A percentile compares a stretch with the other conserved stretches of the same genome.
Evolutionary conservation across 2,329 filamentous ascomycete species (phyloP).

Genomic region (Diplodia seriata): DNA sequence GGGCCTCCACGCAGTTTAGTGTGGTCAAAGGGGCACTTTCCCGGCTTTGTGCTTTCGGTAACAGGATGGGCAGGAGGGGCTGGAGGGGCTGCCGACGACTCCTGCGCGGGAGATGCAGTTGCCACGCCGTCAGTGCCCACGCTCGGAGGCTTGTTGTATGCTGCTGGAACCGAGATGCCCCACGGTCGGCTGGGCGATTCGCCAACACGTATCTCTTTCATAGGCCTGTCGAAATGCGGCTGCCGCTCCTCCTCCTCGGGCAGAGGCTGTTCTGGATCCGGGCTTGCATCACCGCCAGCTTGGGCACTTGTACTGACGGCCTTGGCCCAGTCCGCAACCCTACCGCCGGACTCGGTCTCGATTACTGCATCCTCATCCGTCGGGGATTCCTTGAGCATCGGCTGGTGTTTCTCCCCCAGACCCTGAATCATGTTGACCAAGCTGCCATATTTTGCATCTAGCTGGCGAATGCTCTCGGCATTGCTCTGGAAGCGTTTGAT

Average conservation of each 20-base stretch:
- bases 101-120: conserved; percentile 58
- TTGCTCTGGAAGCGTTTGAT: conserved; percentile 88
- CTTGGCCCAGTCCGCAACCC: conserved; percentile 87
- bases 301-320: conserved; percentile 68
- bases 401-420: conserved; percentile 83
- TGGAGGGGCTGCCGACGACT: conserved; percentile 27
- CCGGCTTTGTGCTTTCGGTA: neutral
- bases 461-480: conserved; percentile 80
- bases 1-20: conserved; percentile 29
- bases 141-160: conserved; percentile 52
- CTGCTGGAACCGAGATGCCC: conserved; percentile 82
- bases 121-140: conserved; percentile 50
- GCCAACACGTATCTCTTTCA: conserved; percentile 90
- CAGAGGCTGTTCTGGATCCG: conserved; percentile 37
- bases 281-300: conserved; percentile 44
- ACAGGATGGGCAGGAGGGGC: conserved; percentile 8
- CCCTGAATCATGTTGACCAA: conserved; percentile 94
- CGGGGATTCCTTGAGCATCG: conserved; percentile 69
- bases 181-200: conserved; percentile 93
- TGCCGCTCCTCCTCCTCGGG: conserved; percentile 66
- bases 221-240: conserved; percentile 79
- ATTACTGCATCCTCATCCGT: conserved; percentile 50
- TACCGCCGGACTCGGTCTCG: conserved; percentile 65
- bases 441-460: conserved; percentile 94
- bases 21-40: conserved; percentile 35